Evolutionary conservation across 345 rosid genomes (phyloP), one percentile per base, ranked within the genome.

Genomic region (Rhodomyrtus tomentosa): DNA sequence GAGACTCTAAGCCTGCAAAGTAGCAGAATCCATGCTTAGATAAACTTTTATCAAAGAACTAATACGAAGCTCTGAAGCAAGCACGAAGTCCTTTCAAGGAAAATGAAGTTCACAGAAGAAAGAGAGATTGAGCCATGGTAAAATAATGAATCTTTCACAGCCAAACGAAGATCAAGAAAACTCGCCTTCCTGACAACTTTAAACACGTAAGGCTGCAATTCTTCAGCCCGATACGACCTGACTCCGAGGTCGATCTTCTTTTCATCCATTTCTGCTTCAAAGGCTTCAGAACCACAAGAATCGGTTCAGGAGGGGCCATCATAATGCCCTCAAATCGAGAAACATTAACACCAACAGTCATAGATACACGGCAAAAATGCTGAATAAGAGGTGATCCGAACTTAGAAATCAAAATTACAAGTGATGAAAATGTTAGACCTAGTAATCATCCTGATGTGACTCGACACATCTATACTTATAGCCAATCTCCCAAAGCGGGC

Each of bases 291-390:
- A 97, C 98, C 85, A 98, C 98, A 84, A 95, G 98, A 91, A 97
- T 93, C 54, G 98, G 98, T 89, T 97, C 99, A 10, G 99, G 98
- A 21, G 99, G 98, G 79, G 98, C 99, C 98, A 95, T 97, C 6
- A 96, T 88, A 55, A 97, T 88, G 58, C 93, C 94, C 87, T 95
- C 96, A 82, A 97, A 95, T 85, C 94, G 96, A 85, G 99, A 95
- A 55, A 88, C 94, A 84, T 90, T 91, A 73, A 91, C 93, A 14
- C 95, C 89, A 36, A 86, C 88, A 50, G 93, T 82, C 98, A 95
- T 97, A 73, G 92, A 88, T 84, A 94, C 89, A 81, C 97, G 86
- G 54, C 94, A 92, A 83, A 50, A 74, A 80, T 92, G 89, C 98
- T 95, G 93, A 89, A 90, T 80, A 80, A 48, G 52, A 50, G 49